phyloP scores from a whole-genome alignment of 208 protist genomes.

The Wallacemonas collosoma region DNA sequence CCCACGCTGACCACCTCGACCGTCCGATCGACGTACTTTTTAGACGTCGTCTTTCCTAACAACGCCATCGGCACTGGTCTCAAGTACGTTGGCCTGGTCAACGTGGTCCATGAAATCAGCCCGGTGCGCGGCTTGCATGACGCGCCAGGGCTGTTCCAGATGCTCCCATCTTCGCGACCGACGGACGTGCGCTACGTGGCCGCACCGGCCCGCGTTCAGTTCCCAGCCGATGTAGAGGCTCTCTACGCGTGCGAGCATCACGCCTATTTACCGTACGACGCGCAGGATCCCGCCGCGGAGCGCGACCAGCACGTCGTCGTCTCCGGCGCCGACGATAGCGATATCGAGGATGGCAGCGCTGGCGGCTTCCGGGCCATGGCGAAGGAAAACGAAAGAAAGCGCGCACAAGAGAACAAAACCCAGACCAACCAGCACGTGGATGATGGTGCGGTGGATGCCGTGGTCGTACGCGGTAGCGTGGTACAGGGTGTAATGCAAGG shows the following conservation, averaged over 20 bases:
- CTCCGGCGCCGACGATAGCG: background rate
- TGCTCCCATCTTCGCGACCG: background rate
- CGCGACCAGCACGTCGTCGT: background rate
- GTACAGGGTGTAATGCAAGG: slow-evolving; percentile 9
- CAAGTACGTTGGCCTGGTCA: slow-evolving; percentile 17
- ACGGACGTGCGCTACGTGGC: slow-evolving; percentile 23
- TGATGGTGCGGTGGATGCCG: slow-evolving; percentile 4
- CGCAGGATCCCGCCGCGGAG: background rate
- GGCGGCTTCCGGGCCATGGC: no score
- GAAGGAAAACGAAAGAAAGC: no score
- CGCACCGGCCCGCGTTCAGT: background rate
- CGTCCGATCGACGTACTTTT: slow-evolving; percentile 20
- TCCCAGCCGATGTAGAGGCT: slow-evolving; percentile 1
- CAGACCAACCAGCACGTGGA: background rate
- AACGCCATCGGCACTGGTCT: slow-evolving; percentile 3
- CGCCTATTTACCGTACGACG: slow-evolving; percentile 8
- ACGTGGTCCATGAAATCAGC: slow-evolving; percentile 8
- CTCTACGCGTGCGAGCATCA: slow-evolving; percentile 6
- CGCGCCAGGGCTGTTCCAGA: slow-evolving; percentile 3
- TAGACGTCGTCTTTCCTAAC: slow-evolving; percentile 5
- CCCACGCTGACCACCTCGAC: slow-evolving; percentile 25
- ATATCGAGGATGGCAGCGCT: no score
- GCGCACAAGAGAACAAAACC: background rate
- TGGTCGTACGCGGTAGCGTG: slow-evolving; percentile 7
- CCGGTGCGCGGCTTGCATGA: background rate